phyloP scores from a whole-genome alignment of 176 grass and related monocot species.

The Pontederia paniculata region DNA sequence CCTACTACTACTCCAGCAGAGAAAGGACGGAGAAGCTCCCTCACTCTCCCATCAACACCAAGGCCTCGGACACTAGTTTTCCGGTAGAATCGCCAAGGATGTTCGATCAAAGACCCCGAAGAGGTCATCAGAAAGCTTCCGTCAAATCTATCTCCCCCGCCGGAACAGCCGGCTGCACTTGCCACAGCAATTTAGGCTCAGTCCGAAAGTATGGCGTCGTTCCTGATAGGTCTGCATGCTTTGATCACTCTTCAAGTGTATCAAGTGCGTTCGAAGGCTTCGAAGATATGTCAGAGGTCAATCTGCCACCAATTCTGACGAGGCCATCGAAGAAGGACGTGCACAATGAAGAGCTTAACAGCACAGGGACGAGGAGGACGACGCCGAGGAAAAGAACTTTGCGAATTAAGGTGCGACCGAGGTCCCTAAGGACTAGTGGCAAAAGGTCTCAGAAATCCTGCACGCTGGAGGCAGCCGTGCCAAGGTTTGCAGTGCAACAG shows the following conservation, averaged over 20 bases:
- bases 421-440: slow-evolving; percentile 20
- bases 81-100: slow-evolving; percentile 20
- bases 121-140: neutral
- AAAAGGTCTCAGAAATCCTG: slow-evolving; percentile 3
- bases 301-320: slow-evolving; percentile 13
- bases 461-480: neutral
- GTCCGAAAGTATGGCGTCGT: neutral
- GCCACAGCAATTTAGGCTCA: no score
- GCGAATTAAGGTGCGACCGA: neutral
- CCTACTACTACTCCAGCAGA: slow-evolving; percentile 29
- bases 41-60: slow-evolving; percentile 6
- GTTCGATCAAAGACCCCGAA: slow-evolving; percentile 13
- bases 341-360: neutral
- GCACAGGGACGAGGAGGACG: no score
- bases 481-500: neutral
- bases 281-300: slow-evolving; percentile 30
- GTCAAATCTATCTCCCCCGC: no score
- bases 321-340: neutral
- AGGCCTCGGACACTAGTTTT: slow-evolving; percentile 18
- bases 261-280: slow-evolving; percentile 24
- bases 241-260: neutral
- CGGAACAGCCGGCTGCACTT: no score
- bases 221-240: no score
- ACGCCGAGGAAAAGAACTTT: neutral
- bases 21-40: slow-evolving; percentile 17